phyloP scores from a whole-genome alignment of 768 basidiomycete species.

The Dioszegia aurantiaca region DNA sequence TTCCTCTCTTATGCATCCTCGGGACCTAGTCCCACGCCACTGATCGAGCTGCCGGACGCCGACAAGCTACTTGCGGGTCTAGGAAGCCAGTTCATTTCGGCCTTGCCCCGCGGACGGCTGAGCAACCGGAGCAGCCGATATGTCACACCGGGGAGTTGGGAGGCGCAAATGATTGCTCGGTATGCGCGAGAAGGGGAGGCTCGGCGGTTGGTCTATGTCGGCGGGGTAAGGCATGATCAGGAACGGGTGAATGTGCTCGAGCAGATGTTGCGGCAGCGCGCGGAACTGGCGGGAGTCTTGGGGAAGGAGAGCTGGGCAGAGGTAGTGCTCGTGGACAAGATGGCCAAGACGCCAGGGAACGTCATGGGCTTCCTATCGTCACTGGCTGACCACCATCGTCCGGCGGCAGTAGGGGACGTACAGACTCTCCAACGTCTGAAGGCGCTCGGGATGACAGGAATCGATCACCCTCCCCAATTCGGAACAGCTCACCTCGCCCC shows the following conservation, averaged over 20 bases:
- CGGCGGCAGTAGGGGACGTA: slow-evolving; percentile 72
- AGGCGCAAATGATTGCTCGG: slow-evolving; percentile 90
- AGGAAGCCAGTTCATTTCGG: slow-evolving; percentile 46
- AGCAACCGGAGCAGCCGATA: slow-evolving; percentile 48
- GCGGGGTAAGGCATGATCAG: slow-evolving; percentile 66
- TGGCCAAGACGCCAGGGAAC: slow-evolving; percentile 93
- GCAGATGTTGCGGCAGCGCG: slow-evolving; percentile 68
- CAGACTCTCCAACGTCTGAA: slow-evolving; percentile 63
- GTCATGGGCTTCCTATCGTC: slow-evolving; percentile 81
- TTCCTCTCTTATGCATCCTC: slow-evolving; percentile 59
- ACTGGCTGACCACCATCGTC: slow-evolving; percentile 72
- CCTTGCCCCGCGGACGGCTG: slow-evolving; percentile 31
- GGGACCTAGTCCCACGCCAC: slow-evolving; percentile 28
- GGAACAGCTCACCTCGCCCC: slow-evolving; percentile 52
- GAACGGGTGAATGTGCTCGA: slow-evolving; percentile 77
- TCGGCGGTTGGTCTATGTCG: slow-evolving; percentile 75
- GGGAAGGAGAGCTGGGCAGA: slow-evolving; percentile 82
- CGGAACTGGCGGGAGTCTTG: slow-evolving; percentile 76
- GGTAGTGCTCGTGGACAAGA: slow-evolving; percentile 87
- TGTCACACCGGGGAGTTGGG: slow-evolving; percentile 79
- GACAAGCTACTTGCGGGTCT: slow-evolving; percentile 44
- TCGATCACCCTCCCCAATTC: slow-evolving; percentile 14
- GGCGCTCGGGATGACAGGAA: slow-evolving; percentile 62
- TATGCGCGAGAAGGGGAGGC: slow-evolving; percentile 82
- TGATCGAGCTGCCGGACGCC: slow-evolving; percentile 48